Conservation (phyloP, 2,329 filamentous ascomycete genomes). For the Talaromyces pinophilus region DNA sequence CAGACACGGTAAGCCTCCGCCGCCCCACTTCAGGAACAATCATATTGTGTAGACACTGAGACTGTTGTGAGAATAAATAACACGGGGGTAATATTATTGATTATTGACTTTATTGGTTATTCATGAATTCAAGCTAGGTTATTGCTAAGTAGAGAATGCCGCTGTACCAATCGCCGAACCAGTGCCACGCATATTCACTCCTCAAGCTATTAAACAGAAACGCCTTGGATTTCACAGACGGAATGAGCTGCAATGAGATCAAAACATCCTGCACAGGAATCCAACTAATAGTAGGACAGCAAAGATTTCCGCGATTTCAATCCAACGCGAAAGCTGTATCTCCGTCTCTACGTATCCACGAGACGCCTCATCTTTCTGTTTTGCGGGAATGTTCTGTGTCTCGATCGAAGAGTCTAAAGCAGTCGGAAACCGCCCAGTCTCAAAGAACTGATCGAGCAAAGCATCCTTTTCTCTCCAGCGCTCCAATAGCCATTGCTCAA, state of each 20-base stretch:
- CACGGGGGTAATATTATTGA: neutral
- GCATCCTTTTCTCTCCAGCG: constrained; percentile 93
- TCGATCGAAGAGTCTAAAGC: constrained; percentile 58
- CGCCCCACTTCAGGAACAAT: neutral
- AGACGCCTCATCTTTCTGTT: constrained; percentile 36
- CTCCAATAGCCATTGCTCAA: constrained; percentile 80
- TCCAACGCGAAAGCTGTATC: constrained; percentile 46
- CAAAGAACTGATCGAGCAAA: constrained; percentile 78
- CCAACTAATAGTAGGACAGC: constrained; percentile 37
- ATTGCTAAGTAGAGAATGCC: neutral
- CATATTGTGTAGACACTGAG: neutral
- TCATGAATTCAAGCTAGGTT: neutral
- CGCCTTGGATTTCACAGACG: neutral
- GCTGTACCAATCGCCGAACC: neutral
- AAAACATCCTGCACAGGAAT: constrained; percentile 12
- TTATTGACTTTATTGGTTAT: neutral
- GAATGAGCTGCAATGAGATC: neutral
- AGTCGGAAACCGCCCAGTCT: constrained; percentile 76
- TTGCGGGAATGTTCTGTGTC: constrained; percentile 41
- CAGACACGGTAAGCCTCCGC: neutral
- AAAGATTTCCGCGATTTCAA: constrained; percentile 48
- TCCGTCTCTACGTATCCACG: constrained; percentile 47
- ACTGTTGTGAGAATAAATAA: neutral
- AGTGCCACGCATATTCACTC: neutral
- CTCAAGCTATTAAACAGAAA: neutral